Evolutionary conservation across 352 stramenopile genomes (phyloP), one percentile per base, ranked within the genome.

Genomic region (Hyaloperonospora arabidopsidis): DNA sequence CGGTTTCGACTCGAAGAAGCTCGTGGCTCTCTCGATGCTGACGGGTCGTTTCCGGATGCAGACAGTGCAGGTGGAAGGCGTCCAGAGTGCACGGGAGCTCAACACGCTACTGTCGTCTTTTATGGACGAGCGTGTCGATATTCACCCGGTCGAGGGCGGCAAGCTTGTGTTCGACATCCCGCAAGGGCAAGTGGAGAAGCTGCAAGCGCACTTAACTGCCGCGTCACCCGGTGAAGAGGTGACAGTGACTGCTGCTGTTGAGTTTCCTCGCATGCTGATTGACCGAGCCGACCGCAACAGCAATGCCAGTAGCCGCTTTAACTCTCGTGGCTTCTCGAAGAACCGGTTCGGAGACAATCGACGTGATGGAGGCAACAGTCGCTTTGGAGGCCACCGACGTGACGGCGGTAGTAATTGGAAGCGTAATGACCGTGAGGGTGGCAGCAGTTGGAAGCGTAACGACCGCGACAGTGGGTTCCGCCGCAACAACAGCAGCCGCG

Each of bases 111-210:
- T 87, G 18, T 47, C 54, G 15, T 60, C 61, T 1, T 82, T 85
- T 29, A 70, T 73, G 47, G 63, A 70, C 25, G 63, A 72, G 23
- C 70, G 65, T 15, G 55, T 65, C 15, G 76, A 87, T 35, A 72
- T 89, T 34, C 60, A 86, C 53, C 54, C 69, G 14, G 58, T 89
- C 17, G 74, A 86, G 2, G 59, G 40, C 35, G 75, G 62, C 58
- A 84, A 79, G 61, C 76, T 87, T 8, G 76, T 86, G 52, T 82
- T 89, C 18, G 79, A 89, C 49, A 69, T 89, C 32, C 68, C 72
- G 12, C 65, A 81, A 19, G 60, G 76, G 46, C 53, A 75, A 44
- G 39, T 86, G 22, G 72, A 76, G 14, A 55, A 65, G 19, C 52
- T 89, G 17, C 72, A 72, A 36, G 55, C 62, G 17, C 71, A 86